phyloP scores from a whole-genome alignment of 176 grass and related monocot species.

The Musa itinerans region DNA sequence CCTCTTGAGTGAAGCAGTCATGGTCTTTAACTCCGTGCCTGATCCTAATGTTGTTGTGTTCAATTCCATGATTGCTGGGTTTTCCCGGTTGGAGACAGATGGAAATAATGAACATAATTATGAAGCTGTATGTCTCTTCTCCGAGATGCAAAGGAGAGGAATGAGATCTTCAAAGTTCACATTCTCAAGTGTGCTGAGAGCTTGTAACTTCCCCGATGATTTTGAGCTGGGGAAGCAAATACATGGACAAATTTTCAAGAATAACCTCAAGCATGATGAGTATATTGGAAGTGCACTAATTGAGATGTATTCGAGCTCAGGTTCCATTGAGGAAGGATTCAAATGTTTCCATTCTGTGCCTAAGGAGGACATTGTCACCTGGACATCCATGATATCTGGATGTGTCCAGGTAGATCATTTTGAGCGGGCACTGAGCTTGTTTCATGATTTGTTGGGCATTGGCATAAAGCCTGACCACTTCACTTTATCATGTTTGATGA shows the following conservation, averaged over 20 bases:
- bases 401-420: conserved; percentile 49
- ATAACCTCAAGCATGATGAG: conserved; percentile 36
- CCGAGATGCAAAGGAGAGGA: conserved; percentile 41
- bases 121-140: conserved; percentile 35
- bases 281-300: conserved; percentile 56
- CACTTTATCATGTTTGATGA: conserved; percentile 51
- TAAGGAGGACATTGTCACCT: conserved; percentile 63
- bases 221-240: conserved; percentile 60
- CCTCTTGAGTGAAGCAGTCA: conserved; percentile 28
- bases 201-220: conserved; percentile 30
- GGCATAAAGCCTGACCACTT: conserved; percentile 58
- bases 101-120: conserved; percentile 14
- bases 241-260: conserved; percentile 46
- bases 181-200: conserved; percentile 42
- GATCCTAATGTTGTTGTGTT: conserved; percentile 63
- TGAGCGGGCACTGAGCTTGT: conserved; percentile 45
- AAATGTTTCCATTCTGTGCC: conserved; percentile 43
- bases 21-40: conserved; percentile 35
- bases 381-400: conserved; percentile 59
- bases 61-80: conserved; percentile 62
- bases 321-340: conserved; percentile 39
- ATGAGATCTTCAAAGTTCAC: conserved; percentile 63
- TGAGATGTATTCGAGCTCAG: conserved; percentile 50
- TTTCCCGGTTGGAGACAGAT: conserved; percentile 29
- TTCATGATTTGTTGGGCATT: conserved; percentile 32